These are phyloP conservation scores for Phlebiopsis gigantea DNA, from an alignment of 768 basidiomycete species.

Conservation along the genomic window DNA sequence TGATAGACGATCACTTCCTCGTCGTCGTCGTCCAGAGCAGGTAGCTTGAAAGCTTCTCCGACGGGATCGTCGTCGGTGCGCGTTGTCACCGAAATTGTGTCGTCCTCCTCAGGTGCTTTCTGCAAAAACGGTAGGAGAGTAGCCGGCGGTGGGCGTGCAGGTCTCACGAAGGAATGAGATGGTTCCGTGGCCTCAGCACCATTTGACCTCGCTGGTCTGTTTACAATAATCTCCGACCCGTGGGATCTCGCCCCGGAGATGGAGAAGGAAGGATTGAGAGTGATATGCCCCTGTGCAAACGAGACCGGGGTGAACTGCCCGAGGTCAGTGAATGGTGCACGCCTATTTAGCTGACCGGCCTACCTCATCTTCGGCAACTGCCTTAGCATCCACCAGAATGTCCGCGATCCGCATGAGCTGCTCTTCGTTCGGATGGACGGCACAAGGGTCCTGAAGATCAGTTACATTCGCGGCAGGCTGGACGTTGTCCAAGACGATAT, in stretches of 20 bases:
- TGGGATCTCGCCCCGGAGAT: neutral
- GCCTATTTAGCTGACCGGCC: constrained; percentile 14
- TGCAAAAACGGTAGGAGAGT: neutral
- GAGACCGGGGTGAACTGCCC: constrained; percentile 22
- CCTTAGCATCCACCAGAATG: constrained; percentile 65
- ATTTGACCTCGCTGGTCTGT: neutral
- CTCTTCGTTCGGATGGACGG: constrained; percentile 88
- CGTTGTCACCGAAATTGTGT: constrained; percentile 61
- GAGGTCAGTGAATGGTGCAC: neutral
- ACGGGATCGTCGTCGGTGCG: constrained; percentile 83
- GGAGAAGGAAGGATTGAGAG: constrained; percentile 1
- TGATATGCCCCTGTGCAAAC: constrained; percentile 15
- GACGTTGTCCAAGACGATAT: neutral
- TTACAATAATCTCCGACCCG: neutral
- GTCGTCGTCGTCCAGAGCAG: constrained; percentile 47
- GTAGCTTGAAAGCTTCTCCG: constrained; percentile 45
- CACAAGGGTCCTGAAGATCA: neutral
- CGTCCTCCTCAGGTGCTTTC: constrained; percentile 49
- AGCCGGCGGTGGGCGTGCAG: neutral
- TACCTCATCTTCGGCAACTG: constrained; percentile 57
- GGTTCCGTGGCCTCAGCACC: neutral
- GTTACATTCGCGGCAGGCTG: neutral
- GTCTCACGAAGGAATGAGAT: neutral
- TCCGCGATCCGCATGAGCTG: constrained; percentile 92
- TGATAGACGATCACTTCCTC: constrained; percentile 78